Evolutionary conservation across 2,329 filamentous ascomycete genomes (phyloP), one percentile per base, ranked within the genome.

Genomic region (Trichophyton equinum): DNA sequence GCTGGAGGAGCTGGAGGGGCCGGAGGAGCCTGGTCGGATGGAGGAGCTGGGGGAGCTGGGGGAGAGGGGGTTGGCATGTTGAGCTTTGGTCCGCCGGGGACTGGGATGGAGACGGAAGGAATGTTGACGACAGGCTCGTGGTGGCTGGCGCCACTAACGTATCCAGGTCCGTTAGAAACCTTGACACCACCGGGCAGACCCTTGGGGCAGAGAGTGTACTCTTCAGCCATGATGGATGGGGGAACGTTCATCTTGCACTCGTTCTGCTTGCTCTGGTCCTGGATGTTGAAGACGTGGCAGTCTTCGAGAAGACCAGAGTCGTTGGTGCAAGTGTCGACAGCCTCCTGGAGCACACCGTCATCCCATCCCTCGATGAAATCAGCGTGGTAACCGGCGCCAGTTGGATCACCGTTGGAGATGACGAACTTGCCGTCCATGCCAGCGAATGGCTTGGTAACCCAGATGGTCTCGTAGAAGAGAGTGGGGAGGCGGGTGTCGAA

Each of bases 401-500:
- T 85, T 27, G 82, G 79, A 68, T 96, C 91, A 63, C 89, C 89
- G 67, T 91, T 91, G 57, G 89, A 78, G 58, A 95, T 75, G 57
- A 91, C 79, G 68, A 95, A 96, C 65, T 84, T 74, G 59, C 90
- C 89, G 6, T 80, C 75, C 22, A 81, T 74, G 61, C 80, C 81
- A 30, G 75, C 76, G 73, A 88, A 95, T 1, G 78, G 78, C 57
- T 81, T 73, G 7, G 89, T 94, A 70, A 86, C 77, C 82, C 85
- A 95, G 72, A 95, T 95, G 38, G 86, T 89, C 77, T 96, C 90
- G 71, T 81, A 96, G 73, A 95, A 86, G 56, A 96, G 79, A 63
- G 86, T 86, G 1, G 87, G 84, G 25, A 94, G 73, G 61, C 88
- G 85, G 18, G 79, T 80, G 11, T 84, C 80, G 69, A 84, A 91